phyloP scores from a whole-genome alignment of 345 rosid species.

The Eucalyptus caleyi region DNA sequence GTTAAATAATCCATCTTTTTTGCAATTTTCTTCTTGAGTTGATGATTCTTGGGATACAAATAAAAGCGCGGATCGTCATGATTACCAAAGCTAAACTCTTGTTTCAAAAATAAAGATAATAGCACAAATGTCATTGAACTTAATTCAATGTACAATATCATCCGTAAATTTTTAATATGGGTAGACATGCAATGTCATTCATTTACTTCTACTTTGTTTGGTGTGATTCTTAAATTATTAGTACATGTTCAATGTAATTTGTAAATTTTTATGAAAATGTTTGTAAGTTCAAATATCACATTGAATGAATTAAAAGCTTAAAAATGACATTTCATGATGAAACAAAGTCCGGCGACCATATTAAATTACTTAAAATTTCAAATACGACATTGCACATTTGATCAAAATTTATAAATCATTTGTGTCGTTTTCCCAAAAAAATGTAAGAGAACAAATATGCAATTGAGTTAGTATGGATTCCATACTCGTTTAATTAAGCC shows the following conservation, averaged over 20 bases:
- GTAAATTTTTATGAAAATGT: neutral
- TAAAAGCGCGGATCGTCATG: neutral
- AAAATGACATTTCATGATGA: neutral
- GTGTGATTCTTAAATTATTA: neutral
- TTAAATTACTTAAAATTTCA: neutral
- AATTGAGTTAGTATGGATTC: neutral
- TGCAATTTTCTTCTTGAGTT: neutral
- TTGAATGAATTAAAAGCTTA: neutral
- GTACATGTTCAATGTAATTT: neutral
- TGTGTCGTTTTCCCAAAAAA: neutral
- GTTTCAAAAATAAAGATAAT: neutral
- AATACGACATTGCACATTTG: accelerated
- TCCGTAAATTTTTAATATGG: neutral
- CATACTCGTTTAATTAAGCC: neutral
- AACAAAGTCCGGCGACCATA: accelerated
- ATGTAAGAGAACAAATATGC: neutral
- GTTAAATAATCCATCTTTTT: neutral
- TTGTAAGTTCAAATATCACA: accelerated
- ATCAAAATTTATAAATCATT: neutral
- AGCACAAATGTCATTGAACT: neutral
- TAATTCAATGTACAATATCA: accelerated
- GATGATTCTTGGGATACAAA: neutral
- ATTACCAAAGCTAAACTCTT: neutral
- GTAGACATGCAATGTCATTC: neutral
- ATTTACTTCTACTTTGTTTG: neutral